Evolutionary conservation across 352 stramenopile species (phyloP).

Genomic region (Saprolegnia parasitica): DNA sequence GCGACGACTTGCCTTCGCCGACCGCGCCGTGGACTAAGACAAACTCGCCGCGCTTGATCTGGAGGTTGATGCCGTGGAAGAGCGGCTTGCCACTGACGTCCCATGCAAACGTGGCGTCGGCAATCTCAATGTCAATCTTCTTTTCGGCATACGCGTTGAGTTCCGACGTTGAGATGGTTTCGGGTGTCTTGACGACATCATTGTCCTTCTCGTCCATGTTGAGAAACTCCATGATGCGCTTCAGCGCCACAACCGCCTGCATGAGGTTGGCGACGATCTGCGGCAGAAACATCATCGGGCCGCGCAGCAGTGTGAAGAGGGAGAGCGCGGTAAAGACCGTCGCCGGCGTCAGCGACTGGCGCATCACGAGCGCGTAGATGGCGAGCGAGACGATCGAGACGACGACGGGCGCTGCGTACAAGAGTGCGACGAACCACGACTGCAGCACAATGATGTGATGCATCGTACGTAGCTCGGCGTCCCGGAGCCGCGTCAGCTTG

Average conservation of each 20-base stretch:
- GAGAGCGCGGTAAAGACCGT: slow-evolving; percentile 16
- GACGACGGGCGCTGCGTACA: slow-evolving; percentile 43
- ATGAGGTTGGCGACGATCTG: slow-evolving; percentile 4
- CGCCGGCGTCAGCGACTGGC: slow-evolving; percentile 6
- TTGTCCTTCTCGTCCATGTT: neutral
- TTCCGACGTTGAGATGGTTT: neutral
- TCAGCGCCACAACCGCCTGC: slow-evolving; percentile 12
- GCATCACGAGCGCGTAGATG: slow-evolving; percentile 8
- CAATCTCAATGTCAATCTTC: slow-evolving; percentile 41
- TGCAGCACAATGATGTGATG: slow-evolving; percentile 41
- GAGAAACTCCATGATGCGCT: slow-evolving; percentile 25
- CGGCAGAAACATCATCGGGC: neutral
- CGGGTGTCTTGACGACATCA: neutral
- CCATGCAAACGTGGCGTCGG: slow-evolving; percentile 58
- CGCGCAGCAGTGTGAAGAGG: slow-evolving; percentile 17
- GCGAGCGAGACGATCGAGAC: slow-evolving; percentile 61
- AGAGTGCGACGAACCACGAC: slow-evolving; percentile 30
- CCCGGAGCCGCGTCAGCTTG: slow-evolving; percentile 50
- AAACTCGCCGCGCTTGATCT: slow-evolving; percentile 42
- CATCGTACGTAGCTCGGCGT: slow-evolving; percentile 33
- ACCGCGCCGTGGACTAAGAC: slow-evolving; percentile 48
- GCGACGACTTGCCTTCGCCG: slow-evolving; percentile 51
- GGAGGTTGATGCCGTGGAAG: slow-evolving; percentile 40
- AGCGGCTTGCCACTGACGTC: slow-evolving; percentile 29
- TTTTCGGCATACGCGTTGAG: neutral